Evolutionary conservation across 352 stramenopile species (phyloP).

Genomic region (Peronospora tabacina): DNA sequence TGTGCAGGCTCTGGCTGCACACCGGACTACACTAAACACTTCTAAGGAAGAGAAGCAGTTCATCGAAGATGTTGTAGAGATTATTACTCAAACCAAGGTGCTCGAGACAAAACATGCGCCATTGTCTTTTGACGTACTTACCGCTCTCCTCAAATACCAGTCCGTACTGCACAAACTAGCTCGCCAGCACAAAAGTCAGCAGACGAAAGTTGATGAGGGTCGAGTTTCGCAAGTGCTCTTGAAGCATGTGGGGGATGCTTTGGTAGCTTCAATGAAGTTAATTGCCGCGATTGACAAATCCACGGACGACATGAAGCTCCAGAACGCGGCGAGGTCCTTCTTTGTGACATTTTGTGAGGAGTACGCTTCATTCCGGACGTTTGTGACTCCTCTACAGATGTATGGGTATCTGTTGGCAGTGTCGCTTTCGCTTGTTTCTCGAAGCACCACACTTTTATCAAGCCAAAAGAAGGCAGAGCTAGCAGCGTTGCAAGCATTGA

Average conservation of each 20-base stretch:
- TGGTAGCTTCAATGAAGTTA: constrained; percentile 43
- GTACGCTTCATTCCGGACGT: constrained; percentile 40
- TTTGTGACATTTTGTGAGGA: constrained; percentile 48
- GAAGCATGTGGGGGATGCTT: constrained; percentile 25
- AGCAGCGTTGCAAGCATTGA: constrained; percentile 36
- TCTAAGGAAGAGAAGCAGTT: constrained; percentile 30
- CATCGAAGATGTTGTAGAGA: constrained; percentile 22
- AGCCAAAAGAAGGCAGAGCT: constrained; percentile 12
- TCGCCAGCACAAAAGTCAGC: constrained; percentile 8
- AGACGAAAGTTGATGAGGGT: constrained; percentile 1
- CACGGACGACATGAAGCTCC: constrained; percentile 9
- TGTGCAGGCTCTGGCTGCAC: constrained; percentile 31
- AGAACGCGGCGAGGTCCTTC: constrained; percentile 37
- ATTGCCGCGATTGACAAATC: constrained; percentile 17
- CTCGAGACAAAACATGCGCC: constrained; percentile 17
- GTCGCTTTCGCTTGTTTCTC: constrained; percentile 25
- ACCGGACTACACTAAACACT: constrained; percentile 6
- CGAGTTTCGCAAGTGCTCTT: constrained; percentile 16
- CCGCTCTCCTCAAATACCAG: constrained; percentile 48
- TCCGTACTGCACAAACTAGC: constrained; percentile 21
- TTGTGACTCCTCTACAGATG: constrained; percentile 38
- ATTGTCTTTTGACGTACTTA: constrained; percentile 33
- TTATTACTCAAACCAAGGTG: constrained; percentile 17
- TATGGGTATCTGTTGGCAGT: constrained; percentile 61
- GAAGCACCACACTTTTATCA: not conserved